Conservation (phyloP, 768 basidiomycete genomes). For the Psilocybe cubensis region DNA sequence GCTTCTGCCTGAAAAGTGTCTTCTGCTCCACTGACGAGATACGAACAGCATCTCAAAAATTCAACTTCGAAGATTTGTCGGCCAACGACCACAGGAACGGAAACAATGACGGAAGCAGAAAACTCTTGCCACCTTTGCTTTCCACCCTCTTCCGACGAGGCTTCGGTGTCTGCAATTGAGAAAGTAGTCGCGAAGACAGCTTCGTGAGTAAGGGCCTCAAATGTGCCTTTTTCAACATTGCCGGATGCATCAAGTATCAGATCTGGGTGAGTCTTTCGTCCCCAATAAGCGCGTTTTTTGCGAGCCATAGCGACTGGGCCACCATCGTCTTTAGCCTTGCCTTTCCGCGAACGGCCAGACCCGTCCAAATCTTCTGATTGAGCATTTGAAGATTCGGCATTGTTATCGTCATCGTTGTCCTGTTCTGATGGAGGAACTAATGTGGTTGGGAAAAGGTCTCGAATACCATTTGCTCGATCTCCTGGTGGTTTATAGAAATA, state of each 20-base stretch:
- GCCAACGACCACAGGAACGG: conserved; percentile 60
- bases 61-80: conserved; percentile 68
- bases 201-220: conserved; percentile 84
- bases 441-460: conserved; percentile 73
- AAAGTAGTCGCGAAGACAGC: conserved; percentile 77
- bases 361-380: conserved; percentile 21
- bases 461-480: conserved; percentile 65
- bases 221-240: conserved; percentile 64
- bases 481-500: conserved; percentile 86
- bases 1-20: conserved; percentile 42
- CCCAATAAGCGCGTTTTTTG: conserved; percentile 79
- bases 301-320: conserved; percentile 32
- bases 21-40: conserved; percentile 61
- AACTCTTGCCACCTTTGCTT: conserved; percentile 55
- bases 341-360: conserved; percentile 29
- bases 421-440: conserved; percentile 59
- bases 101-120: conserved; percentile 61
- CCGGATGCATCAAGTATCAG: conserved; percentile 45
- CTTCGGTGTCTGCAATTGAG: conserved; percentile 15
- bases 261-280: conserved; percentile 74
- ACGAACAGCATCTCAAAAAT: conserved; percentile 66
- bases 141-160: conserved; percentile 9
- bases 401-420: conserved; percentile 29
- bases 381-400: conserved; percentile 15
- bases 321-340: conserved; percentile 26